Conservation (phyloP, 2,329 filamentous ascomycete genomes). For the Raffaelea albimanens region DNA sequence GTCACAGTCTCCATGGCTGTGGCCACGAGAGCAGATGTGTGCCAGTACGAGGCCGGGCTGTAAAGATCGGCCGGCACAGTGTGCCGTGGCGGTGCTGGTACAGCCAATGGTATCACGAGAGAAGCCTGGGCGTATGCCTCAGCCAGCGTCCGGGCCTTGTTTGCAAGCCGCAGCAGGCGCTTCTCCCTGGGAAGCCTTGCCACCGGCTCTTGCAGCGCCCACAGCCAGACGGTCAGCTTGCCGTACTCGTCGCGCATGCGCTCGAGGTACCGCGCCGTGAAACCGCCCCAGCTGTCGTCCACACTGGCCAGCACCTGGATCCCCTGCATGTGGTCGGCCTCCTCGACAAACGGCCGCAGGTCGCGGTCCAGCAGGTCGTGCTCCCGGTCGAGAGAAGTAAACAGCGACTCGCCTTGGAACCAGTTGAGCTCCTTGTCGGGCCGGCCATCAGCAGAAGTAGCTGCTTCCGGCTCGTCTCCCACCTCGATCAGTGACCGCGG, state of each 20-base stretch:
- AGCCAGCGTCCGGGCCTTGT: constrained; percentile 63
- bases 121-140: constrained; percentile 63
- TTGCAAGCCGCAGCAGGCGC: constrained; percentile 56
- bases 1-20: constrained; percentile 71
- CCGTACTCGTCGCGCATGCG: constrained; percentile 81
- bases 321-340: constrained; percentile 86
- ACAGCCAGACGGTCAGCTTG: constrained; percentile 79
- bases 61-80: constrained; percentile 31
- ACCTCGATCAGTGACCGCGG: constrained; percentile 80
- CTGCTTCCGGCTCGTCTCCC: constrained; percentile 10
- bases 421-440: constrained; percentile 32
- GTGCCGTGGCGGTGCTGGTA: constrained; percentile 42
- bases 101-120: constrained; percentile 65
- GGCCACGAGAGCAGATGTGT: constrained; percentile 66
- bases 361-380: constrained; percentile 88
- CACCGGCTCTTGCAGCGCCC: constrained; percentile 63
- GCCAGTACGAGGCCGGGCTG: constrained; percentile 62
- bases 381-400: constrained; percentile 62
- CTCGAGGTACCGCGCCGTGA: constrained; percentile 64
- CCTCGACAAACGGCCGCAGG: constrained; percentile 77
- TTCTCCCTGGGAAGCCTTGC: constrained; percentile 47
- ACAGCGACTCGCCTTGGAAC: constrained; percentile 65
- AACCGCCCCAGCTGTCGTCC: constrained; percentile 77
- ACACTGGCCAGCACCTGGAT: constrained; percentile 65
- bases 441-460: background rate